A percentile compares a stretch with the other conserved stretches of the same genome.
Evolutionary conservation across 805 yeast genomes (phyloP).

Genomic region (Tetrapisispora phaffii): DNA sequence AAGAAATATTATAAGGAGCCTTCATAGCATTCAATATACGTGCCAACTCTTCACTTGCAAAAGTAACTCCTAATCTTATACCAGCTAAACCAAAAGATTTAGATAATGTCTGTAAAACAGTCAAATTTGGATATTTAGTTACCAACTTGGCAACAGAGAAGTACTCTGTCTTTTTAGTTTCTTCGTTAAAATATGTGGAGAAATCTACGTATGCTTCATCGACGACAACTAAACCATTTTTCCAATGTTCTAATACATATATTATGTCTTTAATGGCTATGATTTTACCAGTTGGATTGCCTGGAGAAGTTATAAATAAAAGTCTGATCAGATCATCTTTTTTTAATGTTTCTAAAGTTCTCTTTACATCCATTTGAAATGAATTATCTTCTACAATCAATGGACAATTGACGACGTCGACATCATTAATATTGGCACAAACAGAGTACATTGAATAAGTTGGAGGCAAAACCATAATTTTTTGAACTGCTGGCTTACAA

Average conservation of each 20-base stretch:
- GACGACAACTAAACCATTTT: conserved; percentile 73
- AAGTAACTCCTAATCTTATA: conserved; percentile 79
- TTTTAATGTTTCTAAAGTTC: conserved; percentile 41
- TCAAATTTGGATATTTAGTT: conserved; percentile 69
- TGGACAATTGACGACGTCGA: conserved; percentile 66
- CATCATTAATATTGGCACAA: conserved; percentile 84
- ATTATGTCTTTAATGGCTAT: conserved; percentile 42
- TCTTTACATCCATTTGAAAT: conserved; percentile 54
- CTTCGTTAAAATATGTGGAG: conserved; percentile 34
- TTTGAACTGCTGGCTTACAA: conserved; percentile 75
- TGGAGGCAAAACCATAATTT: conserved; percentile 81
- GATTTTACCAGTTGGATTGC: conserved; percentile 83
- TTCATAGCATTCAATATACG: conserved; percentile 75
- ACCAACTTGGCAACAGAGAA: conserved; percentile 71
- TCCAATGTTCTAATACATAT: conserved; percentile 37
- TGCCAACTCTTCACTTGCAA: conserved; percentile 50
- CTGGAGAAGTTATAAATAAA: conserved; percentile 86
- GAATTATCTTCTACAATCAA: conserved; percentile 43
- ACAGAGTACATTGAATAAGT: conserved; percentile 96
- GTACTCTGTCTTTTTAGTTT: not conserved
- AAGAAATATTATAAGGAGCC: conserved; percentile 90
- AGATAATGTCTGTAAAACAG: conserved; percentile 84
- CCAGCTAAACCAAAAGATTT: conserved; percentile 97
- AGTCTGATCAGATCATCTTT: conserved; percentile 59
- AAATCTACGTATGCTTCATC: conserved; percentile 97